Evolutionary conservation across 768 basidiomycete species (phyloP).

Genomic region (Phlegmacium glaucopus): DNA sequence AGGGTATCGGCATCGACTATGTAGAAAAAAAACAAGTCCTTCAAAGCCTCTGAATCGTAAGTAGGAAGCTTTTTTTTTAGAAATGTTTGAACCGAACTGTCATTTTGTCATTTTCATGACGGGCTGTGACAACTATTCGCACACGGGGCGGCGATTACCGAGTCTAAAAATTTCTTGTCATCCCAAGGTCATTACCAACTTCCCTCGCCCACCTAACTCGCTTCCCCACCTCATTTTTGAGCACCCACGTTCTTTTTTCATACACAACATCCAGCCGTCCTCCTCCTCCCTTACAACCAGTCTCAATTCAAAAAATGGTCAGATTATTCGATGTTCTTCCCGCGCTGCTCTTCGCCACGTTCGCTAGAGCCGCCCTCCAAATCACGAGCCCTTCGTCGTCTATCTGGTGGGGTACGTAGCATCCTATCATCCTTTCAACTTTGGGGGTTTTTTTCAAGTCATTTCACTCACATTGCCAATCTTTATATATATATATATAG

Average conservation of each 20-base stretch:
- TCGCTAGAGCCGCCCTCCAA: conserved; percentile 37
- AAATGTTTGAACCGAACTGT: no score
- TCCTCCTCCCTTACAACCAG: background rate
- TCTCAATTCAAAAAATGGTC: conserved; percentile 9
- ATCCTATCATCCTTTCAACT: background rate
- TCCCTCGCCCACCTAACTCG: conserved; percentile 1
- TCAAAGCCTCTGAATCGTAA: no score
- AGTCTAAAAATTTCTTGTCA: conserved; percentile 1
- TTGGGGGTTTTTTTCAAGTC: background rate
- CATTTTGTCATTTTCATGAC: no score
- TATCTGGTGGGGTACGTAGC: conserved; percentile 60
- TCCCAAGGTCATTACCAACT: conserved; percentile 3
- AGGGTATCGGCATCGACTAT: no score
- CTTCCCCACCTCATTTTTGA: conserved; percentile 2
- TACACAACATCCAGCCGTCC: background rate
- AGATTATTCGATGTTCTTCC: conserved; percentile 16
- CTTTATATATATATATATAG: conserved; percentile 35
- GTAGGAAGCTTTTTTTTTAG: no score
- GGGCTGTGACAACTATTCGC: no score
- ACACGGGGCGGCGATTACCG: background rate
- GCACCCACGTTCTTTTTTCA: conserved; percentile 7
- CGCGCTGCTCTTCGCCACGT: conserved; percentile 33
- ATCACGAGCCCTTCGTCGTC: conserved; percentile 43
- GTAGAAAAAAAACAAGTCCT: no score
- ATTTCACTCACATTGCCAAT: background rate